Evolutionary conservation across 148 eudicot species (phyloP), one percentile per base, ranked within the genome.

Genomic region (Nyssa sinensis): DNA sequence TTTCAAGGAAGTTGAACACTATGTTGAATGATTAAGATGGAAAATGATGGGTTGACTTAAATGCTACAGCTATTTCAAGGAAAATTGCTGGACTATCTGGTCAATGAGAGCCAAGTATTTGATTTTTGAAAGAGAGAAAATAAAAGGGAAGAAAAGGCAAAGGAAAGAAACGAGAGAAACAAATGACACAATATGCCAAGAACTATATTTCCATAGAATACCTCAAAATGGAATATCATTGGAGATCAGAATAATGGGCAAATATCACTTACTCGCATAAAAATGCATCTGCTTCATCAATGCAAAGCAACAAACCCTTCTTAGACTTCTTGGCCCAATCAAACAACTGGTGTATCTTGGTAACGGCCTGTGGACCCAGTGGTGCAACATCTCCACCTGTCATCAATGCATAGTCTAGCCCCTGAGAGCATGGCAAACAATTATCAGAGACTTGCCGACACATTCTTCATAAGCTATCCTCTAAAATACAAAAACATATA

Each of bases 371-470:
- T 58, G 99, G 74, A n/a, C 99, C 99, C 35, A 96, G 80, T 51
- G 99, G 98, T 47, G 99, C 99, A 60, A 96, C 97, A 80, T 96
- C 99, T 73, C 99, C 99, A 79, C 99, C 99, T 2, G 99, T 96
- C 99, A 96, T 96, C 83, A 96, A 81, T 29, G 99, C 99, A 78
- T 96, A 96, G 80, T 96, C 99, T 76, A 96, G 87, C 25, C 99
- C 99, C 99, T 96, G 85, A 59, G 64, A 74, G 41, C 61, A 70
- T 32, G 62, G 6, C 44, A 66, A 77, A 70, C 55, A 71, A 62
- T 34, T 73, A 72, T 29, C 5, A 58, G 57, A 11, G 75, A 49
- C 5, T 31, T 55, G 10, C 47, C 11, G 62, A 30, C 24, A 62
- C 44, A 61, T 19, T 27, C 57, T 58, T 23, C 10, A 60, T 17